These are phyloP conservation scores for Paramecium sexaurelia DNA, from an alignment of 73 alveolate genomes.

Conservation along the genomic window DNA sequence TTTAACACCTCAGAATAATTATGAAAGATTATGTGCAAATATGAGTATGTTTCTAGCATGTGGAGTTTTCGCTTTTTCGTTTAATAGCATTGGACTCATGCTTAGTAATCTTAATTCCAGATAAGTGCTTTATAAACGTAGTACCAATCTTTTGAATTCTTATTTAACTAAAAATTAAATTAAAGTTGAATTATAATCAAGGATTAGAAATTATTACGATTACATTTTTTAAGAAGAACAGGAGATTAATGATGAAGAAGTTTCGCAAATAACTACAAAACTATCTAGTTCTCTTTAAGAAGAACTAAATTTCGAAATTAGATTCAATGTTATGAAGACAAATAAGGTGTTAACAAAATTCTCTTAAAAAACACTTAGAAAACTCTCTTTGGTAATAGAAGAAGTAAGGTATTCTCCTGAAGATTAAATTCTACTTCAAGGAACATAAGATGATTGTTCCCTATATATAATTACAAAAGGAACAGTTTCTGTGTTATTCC, in stretches of 20 bases:
- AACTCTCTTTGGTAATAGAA: background rate
- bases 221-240: constrained; percentile 71
- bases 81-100: constrained; percentile 82
- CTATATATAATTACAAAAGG: constrained; percentile 59
- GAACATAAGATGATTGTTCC: constrained; percentile 50
- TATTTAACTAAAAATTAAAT: constrained; percentile 77
- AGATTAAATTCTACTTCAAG: background rate
- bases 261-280: background rate
- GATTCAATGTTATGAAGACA: constrained; percentile 38
- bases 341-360: background rate
- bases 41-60: constrained; percentile 83
- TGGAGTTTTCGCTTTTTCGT: constrained; percentile 86
- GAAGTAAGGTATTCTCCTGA: constrained; percentile 69
- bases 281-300: constrained; percentile 22
- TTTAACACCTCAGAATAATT: constrained; percentile 75
- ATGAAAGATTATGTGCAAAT: constrained; percentile 77
- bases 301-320: constrained; percentile 51
- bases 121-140: constrained; percentile 69
- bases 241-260: constrained; percentile 60
- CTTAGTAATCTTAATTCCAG: constrained; percentile 71
- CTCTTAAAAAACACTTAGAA: constrained; percentile 26
- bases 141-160: constrained; percentile 68
- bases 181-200: constrained; percentile 71
- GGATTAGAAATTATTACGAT: constrained; percentile 80
- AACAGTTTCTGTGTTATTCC: constrained; percentile 2